These are phyloP conservation scores for Dalbergia oliveri DNA, from an alignment of 306 rosid species.

Conservation along the genomic window DNA sequence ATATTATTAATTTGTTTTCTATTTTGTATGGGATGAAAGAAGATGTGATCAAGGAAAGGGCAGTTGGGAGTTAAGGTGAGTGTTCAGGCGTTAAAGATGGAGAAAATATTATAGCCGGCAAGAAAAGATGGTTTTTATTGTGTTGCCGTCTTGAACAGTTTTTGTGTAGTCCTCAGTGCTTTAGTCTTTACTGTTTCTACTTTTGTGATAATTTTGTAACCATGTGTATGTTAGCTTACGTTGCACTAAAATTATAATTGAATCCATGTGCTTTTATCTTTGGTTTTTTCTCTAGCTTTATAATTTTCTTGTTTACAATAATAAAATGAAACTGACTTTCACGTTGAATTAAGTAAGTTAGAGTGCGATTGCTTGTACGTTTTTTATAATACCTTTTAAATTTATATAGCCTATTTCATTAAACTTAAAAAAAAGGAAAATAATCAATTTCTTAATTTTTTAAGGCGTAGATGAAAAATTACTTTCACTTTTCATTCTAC, in stretches of 20 bases:
- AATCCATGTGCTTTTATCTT: neutral
- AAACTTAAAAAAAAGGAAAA: no score
- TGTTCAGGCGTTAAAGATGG: conserved; percentile 4
- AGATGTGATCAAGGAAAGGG: neutral
- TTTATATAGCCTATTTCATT: no score
- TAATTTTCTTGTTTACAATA: neutral
- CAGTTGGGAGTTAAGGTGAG: conserved; percentile 14
- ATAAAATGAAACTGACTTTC: neutral
- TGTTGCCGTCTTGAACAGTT: neutral
- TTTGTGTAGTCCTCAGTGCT: neutral
- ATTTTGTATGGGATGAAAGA: neutral
- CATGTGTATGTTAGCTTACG: neutral
- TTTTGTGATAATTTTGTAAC: conserved; percentile 3
- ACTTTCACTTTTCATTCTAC: no score
- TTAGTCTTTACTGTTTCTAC: conserved; percentile 5
- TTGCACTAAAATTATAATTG: neutral
- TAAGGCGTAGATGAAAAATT: no score
- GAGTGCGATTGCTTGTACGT: no score
- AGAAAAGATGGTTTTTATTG: conserved; percentile 18
- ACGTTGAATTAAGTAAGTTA: no score
- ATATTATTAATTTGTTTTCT: neutral
- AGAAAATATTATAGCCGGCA: neutral
- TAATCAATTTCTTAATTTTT: no score
- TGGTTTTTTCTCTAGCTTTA: neutral
- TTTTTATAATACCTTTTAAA: no score